Conservation (phyloP, 2,329 filamentous ascomycete genomes). For the Neofusicoccum ribis region DNA sequence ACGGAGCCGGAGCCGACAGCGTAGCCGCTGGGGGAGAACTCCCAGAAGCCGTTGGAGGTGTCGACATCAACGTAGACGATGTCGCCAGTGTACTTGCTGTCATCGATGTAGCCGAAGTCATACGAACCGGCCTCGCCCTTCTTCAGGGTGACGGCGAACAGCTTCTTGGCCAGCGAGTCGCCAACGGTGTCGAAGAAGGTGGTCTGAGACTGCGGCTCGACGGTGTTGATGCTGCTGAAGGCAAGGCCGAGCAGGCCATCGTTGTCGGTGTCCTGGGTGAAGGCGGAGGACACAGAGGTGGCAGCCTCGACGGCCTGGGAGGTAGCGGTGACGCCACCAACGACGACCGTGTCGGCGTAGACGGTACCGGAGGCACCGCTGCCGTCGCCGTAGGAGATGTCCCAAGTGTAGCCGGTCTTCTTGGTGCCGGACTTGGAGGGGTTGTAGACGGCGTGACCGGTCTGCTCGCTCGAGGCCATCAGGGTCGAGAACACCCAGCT, state of each 20-base stretch:
- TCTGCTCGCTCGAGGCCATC: conserved; percentile 51
- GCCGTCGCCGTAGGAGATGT: conserved; percentile 67
- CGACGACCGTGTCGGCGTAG: conserved; percentile 63
- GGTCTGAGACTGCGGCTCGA: conserved; percentile 50
- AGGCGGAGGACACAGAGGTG: conserved; percentile 55
- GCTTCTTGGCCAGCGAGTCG: conserved; percentile 49
- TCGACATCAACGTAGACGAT: conserved; percentile 60
- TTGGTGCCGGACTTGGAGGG: conserved; percentile 50
- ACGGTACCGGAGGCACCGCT: conserved; percentile 64
- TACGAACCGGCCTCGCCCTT: conserved; percentile 47
- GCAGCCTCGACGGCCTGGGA: conserved; percentile 68
- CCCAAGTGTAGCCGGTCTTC: conserved; percentile 55
- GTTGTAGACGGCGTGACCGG: conserved; percentile 60
- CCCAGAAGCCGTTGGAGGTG: conserved; percentile 63
- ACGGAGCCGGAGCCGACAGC: conserved; percentile 48
- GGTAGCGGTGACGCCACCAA: conserved; percentile 61
- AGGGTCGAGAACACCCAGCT: conserved; percentile 66
- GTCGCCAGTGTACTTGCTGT: conserved; percentile 57
- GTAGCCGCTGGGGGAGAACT: conserved; percentile 59
- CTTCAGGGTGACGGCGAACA: conserved; percentile 62
- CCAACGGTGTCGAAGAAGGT: conserved; percentile 64
- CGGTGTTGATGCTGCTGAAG: conserved; percentile 38
- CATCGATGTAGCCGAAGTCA: conserved; percentile 62
- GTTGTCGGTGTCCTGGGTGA: conserved; percentile 51
- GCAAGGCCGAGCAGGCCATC: conserved; percentile 22